Base-by-base conservation (phyloP, 2,329 filamentous ascomycete species). In the Trichoderma sp. region DNA sequence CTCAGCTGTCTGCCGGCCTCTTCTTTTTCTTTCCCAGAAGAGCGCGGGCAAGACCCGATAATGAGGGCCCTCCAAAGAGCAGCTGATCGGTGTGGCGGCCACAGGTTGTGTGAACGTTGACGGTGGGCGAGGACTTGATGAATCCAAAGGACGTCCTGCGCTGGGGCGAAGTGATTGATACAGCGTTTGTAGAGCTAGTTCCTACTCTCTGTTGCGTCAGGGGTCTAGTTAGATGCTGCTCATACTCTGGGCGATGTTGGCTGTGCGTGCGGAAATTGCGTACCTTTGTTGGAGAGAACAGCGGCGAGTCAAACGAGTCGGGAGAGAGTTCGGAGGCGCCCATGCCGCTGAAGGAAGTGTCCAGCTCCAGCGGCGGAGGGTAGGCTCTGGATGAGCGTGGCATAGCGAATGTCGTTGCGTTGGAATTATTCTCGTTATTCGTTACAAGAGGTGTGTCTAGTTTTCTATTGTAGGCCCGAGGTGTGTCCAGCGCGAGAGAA, bases 71-170 rank as follows among this genome's bases (percentile, higher is more conserved):
- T 39, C 83, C 78, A 70, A 87, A 84, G 16, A 87, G 77, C 69
- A 82, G 85, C 72, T 87, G 83, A 72, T 86, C 81, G 49, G 83
- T 83, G 75, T 87, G 85, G 16, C 85, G 80, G 16, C 85, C 85
- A 70, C 85, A 87, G 69, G 85, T 84, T 43, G 84, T 86, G 76
- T 86, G 81, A 52, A 83, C 81, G 70, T 87, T 87, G 72, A 83
- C 80, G 10, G 79, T 81, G 24, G 79, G 81, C n/a, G 79, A 74
- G 8, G 80, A 73, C 72, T 77, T 80, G 72, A 79, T 72, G 68
- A 76, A 76, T 64, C 71, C 71, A 70, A 78, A 77, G 21, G 79
- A 73, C 6, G 74, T 72, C 68, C 77, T 79, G 68, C 78, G 74
- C 54, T 32, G 30, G 52, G 64, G 63, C 13, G 68, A 66, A 11